Evolutionary conservation across 1,284 basidiomycete genomes (phyloP).

Genomic region (Coriolopsis trogii): DNA sequence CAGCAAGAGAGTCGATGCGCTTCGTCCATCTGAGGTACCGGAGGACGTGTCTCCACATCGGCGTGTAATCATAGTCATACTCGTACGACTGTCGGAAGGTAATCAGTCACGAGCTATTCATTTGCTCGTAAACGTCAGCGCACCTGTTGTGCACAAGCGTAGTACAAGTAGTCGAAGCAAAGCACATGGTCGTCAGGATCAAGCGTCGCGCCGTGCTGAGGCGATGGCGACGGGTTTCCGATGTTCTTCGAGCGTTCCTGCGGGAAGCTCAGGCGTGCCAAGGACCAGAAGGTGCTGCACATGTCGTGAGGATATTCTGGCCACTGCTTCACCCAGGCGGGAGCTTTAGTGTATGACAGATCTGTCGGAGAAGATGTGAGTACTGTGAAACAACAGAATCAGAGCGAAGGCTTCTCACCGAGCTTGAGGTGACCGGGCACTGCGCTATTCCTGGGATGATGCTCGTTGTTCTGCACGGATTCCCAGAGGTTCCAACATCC

Average conservation of each 20-base stretch:
- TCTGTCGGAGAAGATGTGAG: conserved; percentile 34
- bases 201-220: conserved; percentile 34
- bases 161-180: conserved; percentile 60
- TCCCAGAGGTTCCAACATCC: conserved; percentile 77
- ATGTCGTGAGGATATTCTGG: conserved; percentile 43
- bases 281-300: conserved; percentile 48
- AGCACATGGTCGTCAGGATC: conserved; percentile 55
- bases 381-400: background rate
- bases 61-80: conserved; percentile 48
- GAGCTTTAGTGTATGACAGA: conserved; percentile 51
- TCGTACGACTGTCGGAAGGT: conserved; percentile 39
- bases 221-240: conserved; percentile 40
- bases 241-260: conserved; percentile 40
- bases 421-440: conserved; percentile 50
- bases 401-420: conserved; percentile 39
- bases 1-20: conserved; percentile 41
- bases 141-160: conserved; percentile 41
- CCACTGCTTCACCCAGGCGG: conserved; percentile 44
- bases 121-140: too few species aligned
- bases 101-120: too few species aligned
- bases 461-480: conserved; percentile 48
- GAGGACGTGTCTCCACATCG: conserved; percentile 53
- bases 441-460: conserved; percentile 47
- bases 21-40: conserved; percentile 49
- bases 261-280: conserved; percentile 48